These are phyloP conservation scores for Geranium brycei DNA, from an alignment of 345 rosid species.

Conservation along the genomic window DNA sequence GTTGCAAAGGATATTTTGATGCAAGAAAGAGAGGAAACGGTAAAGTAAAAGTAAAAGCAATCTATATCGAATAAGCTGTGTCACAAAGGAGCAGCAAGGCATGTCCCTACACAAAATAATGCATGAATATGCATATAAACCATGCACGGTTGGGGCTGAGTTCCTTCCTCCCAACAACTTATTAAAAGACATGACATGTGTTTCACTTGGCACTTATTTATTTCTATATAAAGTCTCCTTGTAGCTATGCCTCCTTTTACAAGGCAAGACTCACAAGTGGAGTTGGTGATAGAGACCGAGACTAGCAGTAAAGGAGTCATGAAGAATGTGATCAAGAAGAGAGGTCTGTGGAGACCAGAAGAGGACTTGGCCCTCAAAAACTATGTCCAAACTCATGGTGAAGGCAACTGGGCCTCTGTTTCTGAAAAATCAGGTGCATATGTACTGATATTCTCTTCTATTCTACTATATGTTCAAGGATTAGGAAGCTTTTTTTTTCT, in stretches of 20 bases:
- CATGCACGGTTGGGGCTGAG: background rate
- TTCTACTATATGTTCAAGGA: background rate
- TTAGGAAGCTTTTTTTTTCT: background rate
- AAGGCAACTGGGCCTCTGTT: constrained; percentile 72
- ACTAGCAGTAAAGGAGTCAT: constrained; percentile 28
- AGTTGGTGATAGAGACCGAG: constrained; percentile 14
- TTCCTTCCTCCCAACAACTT: background rate
- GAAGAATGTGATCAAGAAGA: constrained; percentile 17
- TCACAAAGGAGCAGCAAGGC: background rate
- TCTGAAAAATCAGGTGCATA: constrained; percentile 46
- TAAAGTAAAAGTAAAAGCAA: background rate
- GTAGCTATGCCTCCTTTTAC: background rate
- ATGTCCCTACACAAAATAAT: background rate
- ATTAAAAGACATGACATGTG: background rate
- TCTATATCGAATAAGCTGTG: background rate
- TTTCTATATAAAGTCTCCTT: too few relatives aligned
- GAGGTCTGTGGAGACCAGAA: constrained; percentile 82
- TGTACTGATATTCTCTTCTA: background rate
- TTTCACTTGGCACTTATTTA: background rate
- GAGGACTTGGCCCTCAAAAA: constrained; percentile 60
- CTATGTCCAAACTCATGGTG: constrained; percentile 64
- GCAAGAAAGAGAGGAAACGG: background rate
- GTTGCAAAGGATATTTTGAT: background rate
- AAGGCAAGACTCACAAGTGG: background rate
- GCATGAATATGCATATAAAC: background rate